Base-by-base conservation (phyloP, 1,139 yeast species). In the Magnusiomyces fungicola region DNA sequence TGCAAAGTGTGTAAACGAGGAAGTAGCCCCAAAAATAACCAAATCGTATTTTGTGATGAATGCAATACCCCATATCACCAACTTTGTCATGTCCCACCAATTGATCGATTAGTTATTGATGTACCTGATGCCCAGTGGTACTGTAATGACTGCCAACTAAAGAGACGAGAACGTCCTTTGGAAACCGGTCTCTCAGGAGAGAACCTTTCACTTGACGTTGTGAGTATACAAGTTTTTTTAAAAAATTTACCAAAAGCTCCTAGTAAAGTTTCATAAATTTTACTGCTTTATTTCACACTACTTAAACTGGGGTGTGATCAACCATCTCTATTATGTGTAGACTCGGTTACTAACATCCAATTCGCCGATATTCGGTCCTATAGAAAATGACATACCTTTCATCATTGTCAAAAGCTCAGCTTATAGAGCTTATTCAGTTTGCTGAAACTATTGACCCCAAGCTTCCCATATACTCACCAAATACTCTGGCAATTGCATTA, bases 51-150 rank as follows among this genome's bases (percentile, higher is more conserved):
- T 50, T 70, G 74, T 53, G 71, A 68, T 54, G 71, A 69, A 38
- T 70, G 74, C 59, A 61, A 64, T 39, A 66, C 69, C 6, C 72
- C 74, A 1, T 70, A 67, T 53, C 74, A 70, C 48, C 72, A 71
- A 52, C 60, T 69, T 19, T 70, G 74, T 53, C 74, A 71, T 57
- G 60, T 60, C n/a, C 74, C 74, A 16, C 67, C 65, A 10, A 68
- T 71, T 32, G 74, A 69, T 47, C 57, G 71, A 16, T 60, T 69
- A n/a, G 69, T 67, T 19, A 69, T 71, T 5, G 72, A 68, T 38
- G 68, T 70, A n/a, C 69, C 71, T 1, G 74, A 70, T 47, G 72
- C 72, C 3, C 69, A 68, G 55, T 71, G 74, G 74, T 69, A 67
- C 55, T 71, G 75, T 55, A 60, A 61, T 45, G 67, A 67, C 41